Percentiles rank a stretch among this genome's conserved stretches.
phyloP scores from a whole-genome alignment of 129 eudicot species.

The Helianthus annuus region HanXRQr2.0-SUNRISE NC_035435.2:163120196-163120695 shows the following conservation, averaged over 20 bases:
- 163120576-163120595: slow-evolving; percentile 5
- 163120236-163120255: slow-evolving; percentile 21
- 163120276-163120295: background rate
- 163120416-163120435: slow-evolving; percentile 48
- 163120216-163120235: background rate
- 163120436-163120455: slow-evolving; percentile 74
- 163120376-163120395: slow-evolving; percentile 30
- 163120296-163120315: background rate
- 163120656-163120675: no score
- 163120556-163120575: background rate
- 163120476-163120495: slow-evolving; percentile 6
- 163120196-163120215: background rate
- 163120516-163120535: background rate
- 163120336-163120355: slow-evolving; percentile 10
- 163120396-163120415: slow-evolving; percentile 38
- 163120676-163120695: no score
- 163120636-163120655: no score
- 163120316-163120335: background rate
- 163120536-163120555: background rate
- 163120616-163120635: no score
- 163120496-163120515: slow-evolving; percentile 26
- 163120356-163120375: slow-evolving; percentile 41
- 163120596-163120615: no score
- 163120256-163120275: background rate
- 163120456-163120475: slow-evolving; percentile 22